phyloP scores from a whole-genome alignment of 768 basidiomycete species.

The Lactarius sp. region DNA sequence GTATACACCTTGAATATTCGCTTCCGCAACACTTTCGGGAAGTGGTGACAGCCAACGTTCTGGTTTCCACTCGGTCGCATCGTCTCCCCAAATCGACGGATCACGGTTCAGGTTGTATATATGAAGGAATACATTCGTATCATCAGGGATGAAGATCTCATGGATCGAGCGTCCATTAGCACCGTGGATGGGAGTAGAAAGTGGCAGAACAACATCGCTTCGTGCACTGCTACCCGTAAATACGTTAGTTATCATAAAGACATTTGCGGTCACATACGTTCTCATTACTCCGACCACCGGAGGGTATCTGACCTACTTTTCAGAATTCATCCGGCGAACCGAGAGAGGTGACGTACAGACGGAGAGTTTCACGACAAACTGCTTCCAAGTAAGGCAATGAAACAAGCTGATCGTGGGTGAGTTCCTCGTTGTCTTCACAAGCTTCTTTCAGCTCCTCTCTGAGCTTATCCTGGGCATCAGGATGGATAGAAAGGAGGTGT shows the following conservation, averaged over 20 bases:
- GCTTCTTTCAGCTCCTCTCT: neutral
- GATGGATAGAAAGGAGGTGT: conserved; percentile 29
- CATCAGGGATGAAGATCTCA: conserved; percentile 16
- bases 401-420: conserved; percentile 33
- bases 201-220: neutral
- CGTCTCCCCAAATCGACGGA: conserved; percentile 35
- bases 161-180: neutral
- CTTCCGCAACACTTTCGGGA: conserved; percentile 23
- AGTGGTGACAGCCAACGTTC: conserved; percentile 38
- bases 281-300: too few species aligned
- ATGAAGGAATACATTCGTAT: too few species aligned
- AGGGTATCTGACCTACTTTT: too few species aligned
- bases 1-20: too few species aligned
- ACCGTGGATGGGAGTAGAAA: neutral
- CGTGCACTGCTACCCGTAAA: neutral
- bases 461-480: conserved; percentile 17
- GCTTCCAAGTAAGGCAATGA: conserved; percentile 11
- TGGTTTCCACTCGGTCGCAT: conserved; percentile 41
- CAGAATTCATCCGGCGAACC: too few species aligned
- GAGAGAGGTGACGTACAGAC: too few species aligned
- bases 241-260: conserved; percentile 4
- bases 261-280: neutral
- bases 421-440: conserved; percentile 24
- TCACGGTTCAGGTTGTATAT: too few species aligned
- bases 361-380: too few species aligned